phyloP scores from a whole-genome alignment of 2,329 filamentous ascomycete species.

The Phyllosticta paracitricarpa region DNA sequence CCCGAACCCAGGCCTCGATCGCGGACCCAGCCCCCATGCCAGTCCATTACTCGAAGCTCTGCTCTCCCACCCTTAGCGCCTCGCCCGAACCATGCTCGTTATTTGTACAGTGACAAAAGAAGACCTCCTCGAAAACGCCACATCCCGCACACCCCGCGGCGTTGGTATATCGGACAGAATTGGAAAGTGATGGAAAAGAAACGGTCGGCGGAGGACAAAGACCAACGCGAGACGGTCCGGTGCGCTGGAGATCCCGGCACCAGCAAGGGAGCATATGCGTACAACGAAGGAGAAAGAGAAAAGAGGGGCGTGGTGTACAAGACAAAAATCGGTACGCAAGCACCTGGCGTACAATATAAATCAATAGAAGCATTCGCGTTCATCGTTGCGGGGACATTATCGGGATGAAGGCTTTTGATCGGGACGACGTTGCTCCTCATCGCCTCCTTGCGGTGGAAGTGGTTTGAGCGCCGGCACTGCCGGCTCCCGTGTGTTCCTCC shows the following conservation, averaged over 20 bases:
- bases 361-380: constrained; percentile 6
- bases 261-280: not conserved
- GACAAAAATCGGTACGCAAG: not conserved
- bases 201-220: not conserved
- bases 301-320: not conserved
- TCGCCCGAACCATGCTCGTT: constrained; percentile 8
- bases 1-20: not conserved
- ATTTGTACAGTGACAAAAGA: constrained; percentile 10
- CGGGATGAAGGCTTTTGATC: constrained; percentile 1
- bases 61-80: constrained; percentile 8
- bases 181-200: not conserved
- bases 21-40: constrained; percentile 8
- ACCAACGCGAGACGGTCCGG: constrained; percentile 3
- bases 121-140: constrained; percentile 6
- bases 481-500: constrained; percentile 26
- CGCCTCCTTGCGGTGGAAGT: constrained; percentile 23
- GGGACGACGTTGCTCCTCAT: constrained; percentile 17
- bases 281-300: constrained; percentile 4
- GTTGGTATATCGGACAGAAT: constrained; percentile 3
- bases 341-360: constrained; percentile 4
- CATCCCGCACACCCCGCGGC: constrained; percentile 4
- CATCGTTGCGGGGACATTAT: constrained; percentile 10
- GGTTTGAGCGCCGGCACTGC: constrained; percentile 21
- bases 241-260: not conserved
- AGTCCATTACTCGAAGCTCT: constrained; percentile 7